These are phyloP conservation scores for Dictyostelium citrinum DNA, from an alignment of 78 protist species.

Conservation along the genomic window DNA sequence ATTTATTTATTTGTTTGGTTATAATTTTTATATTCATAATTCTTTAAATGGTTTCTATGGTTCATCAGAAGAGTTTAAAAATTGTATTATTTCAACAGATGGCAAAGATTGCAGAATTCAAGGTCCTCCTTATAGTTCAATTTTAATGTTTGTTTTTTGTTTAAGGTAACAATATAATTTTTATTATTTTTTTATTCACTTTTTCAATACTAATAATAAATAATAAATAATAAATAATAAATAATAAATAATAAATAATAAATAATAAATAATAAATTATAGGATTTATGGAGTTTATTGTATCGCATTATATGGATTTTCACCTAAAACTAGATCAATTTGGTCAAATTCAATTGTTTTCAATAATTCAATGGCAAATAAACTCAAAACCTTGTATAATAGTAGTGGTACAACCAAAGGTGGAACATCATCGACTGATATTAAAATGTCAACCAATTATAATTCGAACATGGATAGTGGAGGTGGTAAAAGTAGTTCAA, in stretches of 20 bases:
- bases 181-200: too few species aligned
- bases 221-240: too few species aligned
- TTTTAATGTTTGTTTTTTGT: constrained; percentile 31
- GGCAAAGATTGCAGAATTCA: neutral
- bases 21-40: neutral
- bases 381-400: neutral
- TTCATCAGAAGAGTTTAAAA: neutral
- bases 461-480: neutral
- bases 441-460: neutral
- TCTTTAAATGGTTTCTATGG: neutral
- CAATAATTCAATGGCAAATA: constrained; percentile 1
- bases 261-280: neutral
- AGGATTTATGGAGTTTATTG: constrained; percentile 43
- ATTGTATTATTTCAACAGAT: neutral
- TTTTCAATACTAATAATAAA: too few species aligned
- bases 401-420: neutral
- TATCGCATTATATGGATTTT: constrained; percentile 11
- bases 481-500: neutral
- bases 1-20: constrained; percentile 1
- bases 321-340: neutral
- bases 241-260: neutral
- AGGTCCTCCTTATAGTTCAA: constrained; percentile 27
- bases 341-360: constrained; percentile 29
- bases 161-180: neutral
- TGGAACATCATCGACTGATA: neutral